phyloP scores from a whole-genome alignment of 2,329 filamentous ascomycete genomes.

The Cordyceps tenuipes region DNA sequence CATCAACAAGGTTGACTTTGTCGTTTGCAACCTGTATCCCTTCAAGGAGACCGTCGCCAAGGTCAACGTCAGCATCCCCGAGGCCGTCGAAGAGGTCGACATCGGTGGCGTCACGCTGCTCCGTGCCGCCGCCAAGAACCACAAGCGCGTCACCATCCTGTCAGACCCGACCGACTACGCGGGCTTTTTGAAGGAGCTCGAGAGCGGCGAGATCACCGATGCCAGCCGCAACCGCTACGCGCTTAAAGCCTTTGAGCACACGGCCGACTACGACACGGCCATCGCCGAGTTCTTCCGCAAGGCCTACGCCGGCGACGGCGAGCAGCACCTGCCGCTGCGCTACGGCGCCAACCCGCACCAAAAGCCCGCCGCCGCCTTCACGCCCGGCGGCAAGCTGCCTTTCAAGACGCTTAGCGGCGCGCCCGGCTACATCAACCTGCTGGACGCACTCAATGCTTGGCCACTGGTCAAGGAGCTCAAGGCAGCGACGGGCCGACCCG shows the following conservation, averaged over 20 bases:
- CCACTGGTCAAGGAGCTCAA: slow-evolving; percentile 94
- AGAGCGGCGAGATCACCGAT: slow-evolving; percentile 78
- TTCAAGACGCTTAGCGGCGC: slow-evolving; percentile 88
- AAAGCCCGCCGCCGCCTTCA: slow-evolving; percentile 85
- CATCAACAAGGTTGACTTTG: slow-evolving; percentile 90
- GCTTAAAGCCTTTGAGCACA: slow-evolving; percentile 97
- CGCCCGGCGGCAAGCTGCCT: slow-evolving; percentile 65
- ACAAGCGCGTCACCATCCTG: slow-evolving; percentile 88
- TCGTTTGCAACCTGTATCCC: slow-evolving; percentile 97
- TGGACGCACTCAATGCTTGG: slow-evolving; percentile 96
- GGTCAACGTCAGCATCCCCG: slow-evolving; percentile 90
- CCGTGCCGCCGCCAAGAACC: slow-evolving; percentile 95
- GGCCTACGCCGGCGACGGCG: slow-evolving; percentile 80
- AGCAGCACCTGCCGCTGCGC: slow-evolving; percentile 75
- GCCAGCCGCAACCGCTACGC: slow-evolving; percentile 81
- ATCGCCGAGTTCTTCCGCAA: slow-evolving; percentile 97
- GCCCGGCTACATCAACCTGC: slow-evolving; percentile 93
- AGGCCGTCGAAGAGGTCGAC: slow-evolving; percentile 98
- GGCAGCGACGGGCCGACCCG: slow-evolving; percentile 75
- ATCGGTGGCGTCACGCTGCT: slow-evolving; percentile 96
- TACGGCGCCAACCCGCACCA: slow-evolving; percentile 98
- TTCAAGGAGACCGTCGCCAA: slow-evolving; percentile 98
- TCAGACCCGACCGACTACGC: slow-evolving; percentile 91
- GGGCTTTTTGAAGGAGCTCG: slow-evolving; percentile 85
- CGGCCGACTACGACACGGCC: slow-evolving; percentile 88